Evolutionary conservation across 2,329 filamentous ascomycete species (phyloP).

Genomic region (Alternaria rosae): DNA sequence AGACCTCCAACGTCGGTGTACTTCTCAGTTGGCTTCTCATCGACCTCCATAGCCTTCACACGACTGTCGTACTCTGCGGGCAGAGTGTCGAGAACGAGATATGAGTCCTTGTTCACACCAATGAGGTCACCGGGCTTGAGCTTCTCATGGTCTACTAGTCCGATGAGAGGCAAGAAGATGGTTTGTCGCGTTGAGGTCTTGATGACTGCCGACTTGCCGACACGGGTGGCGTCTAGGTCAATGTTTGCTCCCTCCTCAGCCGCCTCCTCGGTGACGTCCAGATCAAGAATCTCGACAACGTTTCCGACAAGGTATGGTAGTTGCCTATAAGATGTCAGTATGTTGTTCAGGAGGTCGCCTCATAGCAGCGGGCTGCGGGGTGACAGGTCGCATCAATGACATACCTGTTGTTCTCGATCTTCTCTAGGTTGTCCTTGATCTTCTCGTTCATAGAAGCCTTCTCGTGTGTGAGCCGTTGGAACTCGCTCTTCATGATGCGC

Average conservation of each 20-base stretch:
- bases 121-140: constrained; percentile 96
- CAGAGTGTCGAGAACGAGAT: constrained; percentile 93
- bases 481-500: constrained; percentile 98
- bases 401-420: constrained; percentile 98
- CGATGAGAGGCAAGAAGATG: constrained; percentile 97
- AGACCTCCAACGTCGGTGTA: constrained; percentile 97
- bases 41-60: constrained; percentile 99
- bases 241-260: constrained; percentile 98
- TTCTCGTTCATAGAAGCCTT: constrained; percentile 96
- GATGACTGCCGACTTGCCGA: constrained; percentile 98
- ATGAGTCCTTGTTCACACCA: constrained; percentile 98
- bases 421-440: constrained; percentile 98
- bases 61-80: constrained; percentile 98
- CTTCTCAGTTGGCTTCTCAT: constrained; percentile 99
- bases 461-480: constrained; percentile 91
- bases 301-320: constrained; percentile 98
- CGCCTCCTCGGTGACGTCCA: constrained; percentile 94
- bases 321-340: constrained; percentile 67
- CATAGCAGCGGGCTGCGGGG: constrained; percentile 6
- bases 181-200: constrained; percentile 99
- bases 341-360: not conserved
- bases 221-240: constrained; percentile 92
- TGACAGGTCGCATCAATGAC: constrained; percentile 26
- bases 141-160: constrained; percentile 92
- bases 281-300: constrained; percentile 94